phyloP scores from a whole-genome alignment of 495 filamentous ascomycete genomes.

The Penicillium ucsense region DNA sequence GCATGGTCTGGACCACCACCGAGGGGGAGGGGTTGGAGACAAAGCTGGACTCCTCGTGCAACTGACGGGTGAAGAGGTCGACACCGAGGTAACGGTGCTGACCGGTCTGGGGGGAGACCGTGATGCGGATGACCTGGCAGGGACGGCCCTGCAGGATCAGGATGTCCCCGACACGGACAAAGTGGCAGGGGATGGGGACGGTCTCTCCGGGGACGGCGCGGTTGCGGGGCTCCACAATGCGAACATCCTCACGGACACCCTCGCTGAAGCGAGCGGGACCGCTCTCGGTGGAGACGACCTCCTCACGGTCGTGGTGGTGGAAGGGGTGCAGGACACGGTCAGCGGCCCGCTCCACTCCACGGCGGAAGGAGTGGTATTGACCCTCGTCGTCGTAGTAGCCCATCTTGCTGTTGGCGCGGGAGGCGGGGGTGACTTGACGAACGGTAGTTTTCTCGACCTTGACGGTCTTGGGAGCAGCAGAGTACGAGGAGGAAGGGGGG shows the following conservation, averaged over 20 bases:
- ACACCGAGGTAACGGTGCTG: constrained; percentile 99
- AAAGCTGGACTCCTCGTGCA: constrained; percentile 98
- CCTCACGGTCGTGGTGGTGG: constrained; percentile 47
- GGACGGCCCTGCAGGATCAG: constrained; percentile 98
- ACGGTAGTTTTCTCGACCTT: constrained; percentile 32
- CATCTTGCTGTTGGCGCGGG: constrained; percentile 62
- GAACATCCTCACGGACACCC: constrained; percentile 39
- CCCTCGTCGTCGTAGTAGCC: constrained; percentile 99
- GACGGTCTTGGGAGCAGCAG: constrained; percentile 27
- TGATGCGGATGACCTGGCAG: constrained; percentile 99
- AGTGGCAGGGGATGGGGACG: constrained; percentile 97
- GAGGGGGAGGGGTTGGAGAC: constrained; percentile 93
- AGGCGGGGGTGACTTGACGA: constrained; percentile 25
- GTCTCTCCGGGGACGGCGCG: constrained; percentile 56
- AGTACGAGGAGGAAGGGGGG: constrained; percentile 20
- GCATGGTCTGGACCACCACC: constrained; percentile 98
- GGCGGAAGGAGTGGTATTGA: constrained; percentile 89
- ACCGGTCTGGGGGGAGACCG: constrained; percentile 92
- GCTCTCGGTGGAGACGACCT: constrained; percentile 44
- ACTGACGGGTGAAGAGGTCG: constrained; percentile 98
- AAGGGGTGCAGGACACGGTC: constrained; percentile 70
- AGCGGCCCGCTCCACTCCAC: constrained; percentile 73
- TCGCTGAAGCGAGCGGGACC: constrained; percentile 32
- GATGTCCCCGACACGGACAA: constrained; percentile 97
- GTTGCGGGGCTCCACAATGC: constrained; percentile 43